Percentiles rank a stretch among this genome's conserved stretches.
These are phyloP conservation scores for Hylodesmum podocarpum DNA, from an alignment of 306 rosid species.

Conservation along the genomic window DNA sequence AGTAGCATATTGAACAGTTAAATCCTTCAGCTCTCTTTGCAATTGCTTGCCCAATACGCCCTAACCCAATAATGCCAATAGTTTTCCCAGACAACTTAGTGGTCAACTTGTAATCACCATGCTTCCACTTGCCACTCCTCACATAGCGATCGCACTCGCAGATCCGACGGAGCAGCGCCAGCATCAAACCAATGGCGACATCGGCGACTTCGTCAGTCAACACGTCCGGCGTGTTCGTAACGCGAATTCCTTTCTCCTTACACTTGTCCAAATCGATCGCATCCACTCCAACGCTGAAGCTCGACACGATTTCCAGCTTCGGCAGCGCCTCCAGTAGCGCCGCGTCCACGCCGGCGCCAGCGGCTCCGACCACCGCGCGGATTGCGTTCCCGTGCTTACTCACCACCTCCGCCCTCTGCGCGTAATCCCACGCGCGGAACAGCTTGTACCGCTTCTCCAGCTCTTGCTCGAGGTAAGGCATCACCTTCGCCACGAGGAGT, in stretches of 20 bases:
- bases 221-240: slow-evolving; percentile 79
- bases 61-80: slow-evolving; percentile 80
- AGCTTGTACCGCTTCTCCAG: slow-evolving; percentile 72
- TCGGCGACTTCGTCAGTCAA: slow-evolving; percentile 87
- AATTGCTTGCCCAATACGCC: slow-evolving; percentile 78
- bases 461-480: slow-evolving; percentile 64
- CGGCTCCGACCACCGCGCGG: slow-evolving; percentile 59
- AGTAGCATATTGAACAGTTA: slow-evolving; percentile 59
- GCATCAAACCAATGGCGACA: slow-evolving; percentile 57
- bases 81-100: slow-evolving; percentile 87
- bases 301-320: slow-evolving; percentile 68
- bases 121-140: slow-evolving; percentile 70
- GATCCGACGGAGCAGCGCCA: slow-evolving; percentile 60
- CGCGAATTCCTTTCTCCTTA: slow-evolving; percentile 66
- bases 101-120: slow-evolving; percentile 61
- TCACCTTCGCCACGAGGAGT: slow-evolving; percentile 45
- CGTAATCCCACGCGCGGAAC: slow-evolving; percentile 45
- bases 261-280: slow-evolving; percentile 60
- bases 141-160: slow-evolving; percentile 65
- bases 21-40: slow-evolving; percentile 88
- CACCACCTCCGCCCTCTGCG: slow-evolving; percentile 41
- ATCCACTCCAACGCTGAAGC: slow-evolving; percentile 79
- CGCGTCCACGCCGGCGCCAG: slow-evolving; percentile 51
- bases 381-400: slow-evolving; percentile 46
- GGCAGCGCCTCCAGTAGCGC: slow-evolving; percentile 58